Evolutionary conservation across 2,329 filamentous ascomycete species (phyloP), one percentile per base, ranked within the genome.

Genomic region (Pseudofabraea citricarpa): DNA sequence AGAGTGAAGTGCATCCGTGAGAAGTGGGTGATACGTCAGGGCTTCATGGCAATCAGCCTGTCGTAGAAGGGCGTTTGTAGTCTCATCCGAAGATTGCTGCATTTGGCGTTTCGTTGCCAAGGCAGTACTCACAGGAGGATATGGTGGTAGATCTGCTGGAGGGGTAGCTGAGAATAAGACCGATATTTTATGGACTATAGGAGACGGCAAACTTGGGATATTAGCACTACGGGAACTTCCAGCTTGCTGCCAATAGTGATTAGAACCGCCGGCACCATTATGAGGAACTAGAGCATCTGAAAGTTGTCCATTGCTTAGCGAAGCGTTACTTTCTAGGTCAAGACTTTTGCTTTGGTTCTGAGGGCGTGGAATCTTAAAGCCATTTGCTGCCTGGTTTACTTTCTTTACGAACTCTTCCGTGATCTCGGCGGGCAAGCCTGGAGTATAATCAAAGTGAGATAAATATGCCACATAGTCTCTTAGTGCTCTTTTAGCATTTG

Each of bases 1-100:
- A 4, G 81, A 83, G 62, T 94, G 87, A 1, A 94, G 74, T 1
- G 85, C 85, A 52, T 94, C 88, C 6, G 81, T 81, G 9, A 94
- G 72, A 7, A 93, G 73, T 0, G 88, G 89, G 56, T 94, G 88
- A 60, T 88, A 93, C 1, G 87, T 93, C 21, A 87, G 73, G 31
- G 75, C 74, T 65, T 89, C 85, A 33, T 77, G 71, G 41, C 67
- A 71, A 44, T 72, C 68, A 9, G 67, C 60, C 48, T 60, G 53
- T 20, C 64, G 65, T 45, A 69, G 61, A 24, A 66, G 51, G 4
- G 61, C 48, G 12, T 65, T 57, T 6, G 48, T 43, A 8, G 58
- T 42, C 46, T 61, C 54, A 15, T 55, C 54, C 26, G 61, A 54
- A 13, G 59, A 46, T 18, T 58, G 35, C 46, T 61, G 44, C 21